Evolutionary conservation across 176 grass and related monocot species (phyloP), one percentile per base, ranked within the genome.

Genomic region (Chloris gayana): DNA sequence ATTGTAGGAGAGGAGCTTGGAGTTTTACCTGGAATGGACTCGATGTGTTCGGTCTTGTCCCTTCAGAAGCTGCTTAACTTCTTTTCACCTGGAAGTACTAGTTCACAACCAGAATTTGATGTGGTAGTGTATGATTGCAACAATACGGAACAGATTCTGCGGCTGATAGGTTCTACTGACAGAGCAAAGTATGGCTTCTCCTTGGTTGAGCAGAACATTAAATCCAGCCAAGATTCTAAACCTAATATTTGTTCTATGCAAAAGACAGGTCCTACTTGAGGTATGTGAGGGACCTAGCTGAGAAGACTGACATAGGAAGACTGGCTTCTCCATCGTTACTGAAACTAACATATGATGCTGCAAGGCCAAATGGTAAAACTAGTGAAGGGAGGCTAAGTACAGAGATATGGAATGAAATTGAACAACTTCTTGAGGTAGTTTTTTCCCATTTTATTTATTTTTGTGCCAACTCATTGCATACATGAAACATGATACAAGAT

Each of bases 271-370:
- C 87, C 71, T 98, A 98, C 44, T 86, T 98, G 73, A 98, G 92
- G 80, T 86, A 89, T 76, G 76, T 75, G 51, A 91, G 83, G 64
- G 92, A 89, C 47, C 60, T 98, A 83, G 90, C 88, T 64, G 90
- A 98, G 80, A 98, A 98, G 80, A 95, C 92, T 33, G 96, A 98
- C 57, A 89, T 98, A 37, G 96, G 96, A 92, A 87, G 92, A 84
- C 79, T 95, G 76, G 86, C 88, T 71, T 92, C 90, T 86, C 96
- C 90, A 67, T 98, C 92, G 19, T 56, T 95, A 63, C 66, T 95
- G 68, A 98, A 95, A 79, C 67, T 98, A 62, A 71, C 82, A 68
- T 95, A 95, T 84, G 96, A 98, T 78, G 76, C 96, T 21, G 58
- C 44, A 51, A 95, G 68, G 63, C 76, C 81, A 88, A 90, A 82